Evolutionary conservation across 2,329 filamentous ascomycete species (phyloP).

Genomic region (Pseudogymnoascus sp.): DNA sequence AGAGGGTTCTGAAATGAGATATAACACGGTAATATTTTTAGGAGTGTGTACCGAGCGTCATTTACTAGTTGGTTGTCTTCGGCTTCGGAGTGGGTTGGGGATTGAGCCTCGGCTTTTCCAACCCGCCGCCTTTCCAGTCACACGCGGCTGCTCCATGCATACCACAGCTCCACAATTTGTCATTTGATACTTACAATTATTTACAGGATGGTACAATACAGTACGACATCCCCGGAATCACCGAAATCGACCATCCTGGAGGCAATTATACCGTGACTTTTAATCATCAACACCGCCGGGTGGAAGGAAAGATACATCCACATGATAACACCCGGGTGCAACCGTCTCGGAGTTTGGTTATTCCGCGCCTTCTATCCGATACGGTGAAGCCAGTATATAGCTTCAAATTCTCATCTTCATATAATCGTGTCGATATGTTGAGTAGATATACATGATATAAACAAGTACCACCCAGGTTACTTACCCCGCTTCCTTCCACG

Average conservation of each 20-base stretch:
- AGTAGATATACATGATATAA: neutral
- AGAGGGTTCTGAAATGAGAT: conserved; percentile 10
- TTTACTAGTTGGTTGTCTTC: conserved; percentile 1
- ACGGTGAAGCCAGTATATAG: neutral
- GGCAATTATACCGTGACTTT: neutral
- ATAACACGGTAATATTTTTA: conserved; percentile 7
- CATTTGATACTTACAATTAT: neutral
- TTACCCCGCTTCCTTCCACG: conserved; percentile 7
- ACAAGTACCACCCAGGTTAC: neutral
- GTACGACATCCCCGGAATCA: neutral
- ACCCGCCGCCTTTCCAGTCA: neutral
- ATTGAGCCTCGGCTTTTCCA: conserved; percentile 7
- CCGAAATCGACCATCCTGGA: neutral
- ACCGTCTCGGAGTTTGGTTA: neutral
- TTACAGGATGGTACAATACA: neutral
- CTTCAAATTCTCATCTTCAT: neutral
- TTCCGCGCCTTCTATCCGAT: neutral
- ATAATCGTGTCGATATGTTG: neutral
- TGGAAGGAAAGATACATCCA: neutral
- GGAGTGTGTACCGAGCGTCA: conserved; percentile 8
- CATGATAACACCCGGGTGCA: conserved; percentile 3
- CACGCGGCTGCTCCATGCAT: neutral
- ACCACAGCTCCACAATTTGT: neutral
- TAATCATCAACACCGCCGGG: neutral
- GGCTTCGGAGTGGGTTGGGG: neutral